phyloP scores from a whole-genome alignment of 306 rosid genomes.

The Rosa lucieae region DNA sequence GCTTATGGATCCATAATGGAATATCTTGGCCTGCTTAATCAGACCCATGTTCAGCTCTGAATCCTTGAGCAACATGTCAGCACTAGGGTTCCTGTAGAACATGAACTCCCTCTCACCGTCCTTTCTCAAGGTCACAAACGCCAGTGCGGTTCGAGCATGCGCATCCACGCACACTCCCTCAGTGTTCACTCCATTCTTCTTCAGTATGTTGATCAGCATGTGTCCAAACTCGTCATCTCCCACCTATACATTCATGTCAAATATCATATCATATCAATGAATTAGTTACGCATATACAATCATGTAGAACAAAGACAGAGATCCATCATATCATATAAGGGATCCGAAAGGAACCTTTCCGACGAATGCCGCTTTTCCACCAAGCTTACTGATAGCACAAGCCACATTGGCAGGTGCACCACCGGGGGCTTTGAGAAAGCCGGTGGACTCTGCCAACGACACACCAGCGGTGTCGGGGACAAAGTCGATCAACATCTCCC shows the following conservation, averaged over 20 bases:
- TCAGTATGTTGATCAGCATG: constrained; percentile 58
- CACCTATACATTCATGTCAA: constrained; percentile 29
- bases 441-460: constrained; percentile 59
- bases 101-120: constrained; percentile 79
- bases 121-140: constrained; percentile 57
- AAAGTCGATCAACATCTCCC: constrained; percentile 73
- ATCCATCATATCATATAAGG: background rate
- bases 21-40: constrained; percentile 53
- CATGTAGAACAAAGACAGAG: background rate
- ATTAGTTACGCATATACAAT: background rate
- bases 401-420: constrained; percentile 81
- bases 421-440: constrained; percentile 69
- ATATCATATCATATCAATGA: background rate
- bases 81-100: constrained; percentile 74
- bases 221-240: constrained; percentile 72
- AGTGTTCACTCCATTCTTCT: constrained; percentile 44
- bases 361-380: constrained; percentile 59
- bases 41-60: constrained; percentile 50
- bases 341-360: constrained; percentile 37
- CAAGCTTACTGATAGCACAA: constrained; percentile 65
- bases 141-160: constrained; percentile 70
- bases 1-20: constrained; percentile 72
- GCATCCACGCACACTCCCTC: constrained; percentile 51
- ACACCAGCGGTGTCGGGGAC: constrained; percentile 62
- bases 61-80: constrained; percentile 60